Evolutionary conservation across 139 green algal genomes (phyloP), one percentile per base, ranked within the genome.

Genomic region (Volvox reticuliferus): DNA sequence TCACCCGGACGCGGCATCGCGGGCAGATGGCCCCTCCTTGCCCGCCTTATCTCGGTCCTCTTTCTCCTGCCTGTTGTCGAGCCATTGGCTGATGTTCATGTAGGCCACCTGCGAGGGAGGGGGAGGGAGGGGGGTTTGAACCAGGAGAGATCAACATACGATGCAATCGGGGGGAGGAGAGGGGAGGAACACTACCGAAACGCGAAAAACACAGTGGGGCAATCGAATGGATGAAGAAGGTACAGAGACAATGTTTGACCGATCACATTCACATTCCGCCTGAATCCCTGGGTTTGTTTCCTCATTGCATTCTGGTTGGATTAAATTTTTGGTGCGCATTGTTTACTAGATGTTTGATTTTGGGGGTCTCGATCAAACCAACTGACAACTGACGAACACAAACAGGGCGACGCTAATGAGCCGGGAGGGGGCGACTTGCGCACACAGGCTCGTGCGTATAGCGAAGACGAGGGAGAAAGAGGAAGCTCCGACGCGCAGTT

Each of bases 41-140:
- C 1, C 6, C 50, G 35, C 73, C 50, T 71, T 89, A 1, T 82
- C 85, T 1, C 86, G 79, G 69, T 94, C 92, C 28, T 92, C 62
- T 37, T 78, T 87, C 71, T 94, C 92, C 84, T 94, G 84, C 0
- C 88, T 86, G 30, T 67, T 63, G 78, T 94, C 92, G 21, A 94
- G 78, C 33, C 37, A 94, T n/a, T 88, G 86, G 50, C 88, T 94
- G 69, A 94, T 83, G 24, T 79, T 86, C 22, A 94, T 91, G 55
- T 94, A 94, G 12, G 77, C 88, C n/a, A 94, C 88, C 91, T 93
- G 90, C 26, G 24, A 33, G 1, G 12, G 5, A n/a, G 84, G 84
- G 28, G 12, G 2, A 65, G 33, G 37, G 26, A 69, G 33, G 62
- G 32, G 13, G 33, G 12, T 30, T 30, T 21, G 61, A 21, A 3